Evolutionary conservation across 768 basidiomycete genomes (phyloP).

Genomic region (Pleurotus djamor): DNA sequence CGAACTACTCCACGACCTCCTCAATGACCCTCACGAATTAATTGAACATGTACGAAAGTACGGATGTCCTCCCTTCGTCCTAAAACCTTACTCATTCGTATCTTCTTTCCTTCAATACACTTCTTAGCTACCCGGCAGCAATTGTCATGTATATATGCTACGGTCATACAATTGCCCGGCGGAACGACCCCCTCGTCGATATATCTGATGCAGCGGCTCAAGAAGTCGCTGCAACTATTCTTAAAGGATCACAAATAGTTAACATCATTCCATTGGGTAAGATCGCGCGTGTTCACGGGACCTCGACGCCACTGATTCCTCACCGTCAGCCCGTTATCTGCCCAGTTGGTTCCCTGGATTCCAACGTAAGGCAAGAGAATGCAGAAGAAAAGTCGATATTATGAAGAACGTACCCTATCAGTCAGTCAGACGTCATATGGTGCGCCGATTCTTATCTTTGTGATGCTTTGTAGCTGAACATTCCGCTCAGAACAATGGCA

Average conservation of each 20-base stretch:
- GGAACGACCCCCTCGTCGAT: conserved; percentile 1
- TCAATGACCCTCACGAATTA: conserved; percentile 18
- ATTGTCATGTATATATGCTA: conserved; percentile 4
- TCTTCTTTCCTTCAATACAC: not conserved
- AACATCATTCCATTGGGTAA: conserved; percentile 3
- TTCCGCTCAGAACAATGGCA: not conserved
- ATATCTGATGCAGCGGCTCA: conserved; percentile 1
- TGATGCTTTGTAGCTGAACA: not conserved
- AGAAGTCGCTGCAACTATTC: not conserved
- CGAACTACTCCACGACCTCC: conserved; percentile 24
- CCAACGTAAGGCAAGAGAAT: not conserved
- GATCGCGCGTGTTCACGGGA: not conserved
- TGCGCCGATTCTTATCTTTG: not conserved
- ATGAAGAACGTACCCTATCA: conserved; percentile 1
- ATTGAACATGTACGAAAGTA: conserved; percentile 26
- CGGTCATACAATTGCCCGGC: not conserved
- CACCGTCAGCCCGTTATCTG: not conserved
- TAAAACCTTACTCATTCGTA: not conserved
- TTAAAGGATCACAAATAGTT: conserved; percentile 1
- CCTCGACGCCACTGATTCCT: not conserved
- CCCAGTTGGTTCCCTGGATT: conserved; percentile 4
- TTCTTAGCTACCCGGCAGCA: conserved; percentile 7
- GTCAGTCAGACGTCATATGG: conserved; percentile 2
- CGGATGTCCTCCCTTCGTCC: not conserved
- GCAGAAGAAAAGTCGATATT: not conserved